Evolutionary conservation across 208 protist species (phyloP).

Genomic region (Trypanosoma rangeli): DNA sequence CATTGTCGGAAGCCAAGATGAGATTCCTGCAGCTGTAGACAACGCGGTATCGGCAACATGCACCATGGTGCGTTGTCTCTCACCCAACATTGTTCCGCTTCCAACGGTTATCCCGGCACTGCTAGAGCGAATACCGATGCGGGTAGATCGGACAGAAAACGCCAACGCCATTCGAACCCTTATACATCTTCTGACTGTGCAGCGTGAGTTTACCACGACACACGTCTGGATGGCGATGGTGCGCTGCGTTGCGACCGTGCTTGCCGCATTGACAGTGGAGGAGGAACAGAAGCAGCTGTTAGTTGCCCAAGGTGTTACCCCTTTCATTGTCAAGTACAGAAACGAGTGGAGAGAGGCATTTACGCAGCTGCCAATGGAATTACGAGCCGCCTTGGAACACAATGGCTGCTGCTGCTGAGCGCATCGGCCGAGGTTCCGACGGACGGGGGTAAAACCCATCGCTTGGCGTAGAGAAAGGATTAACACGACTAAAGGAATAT

Average conservation of each 20-base stretch:
- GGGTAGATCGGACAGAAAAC: conserved; percentile 78
- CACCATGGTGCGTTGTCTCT: conserved; percentile 62
- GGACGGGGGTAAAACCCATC: too few species aligned
- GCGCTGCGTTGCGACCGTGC: conserved; percentile 37
- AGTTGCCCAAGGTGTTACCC: conserved; percentile 30
- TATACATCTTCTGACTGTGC: conserved; percentile 42
- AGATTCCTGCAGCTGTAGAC: conserved; percentile 77
- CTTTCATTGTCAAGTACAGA: conserved; percentile 31
- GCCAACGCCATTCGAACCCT: conserved; percentile 56
- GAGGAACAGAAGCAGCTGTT: conserved; percentile 53
- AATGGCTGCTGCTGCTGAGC: conserved; percentile 31
- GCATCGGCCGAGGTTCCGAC: neutral
- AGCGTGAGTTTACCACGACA: conserved; percentile 24
- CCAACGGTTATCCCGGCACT: conserved; percentile 48
- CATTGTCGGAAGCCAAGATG: conserved; percentile 31
- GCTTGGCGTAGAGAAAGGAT: neutral
- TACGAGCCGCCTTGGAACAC: conserved; percentile 34
- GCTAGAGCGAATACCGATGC: conserved; percentile 68
- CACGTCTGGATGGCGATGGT: conserved; percentile 43
- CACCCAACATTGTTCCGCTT: conserved; percentile 28
- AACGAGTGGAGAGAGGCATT: conserved; percentile 39
- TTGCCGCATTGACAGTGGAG: conserved; percentile 49
- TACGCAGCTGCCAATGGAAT: conserved; percentile 35
- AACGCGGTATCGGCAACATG: conserved; percentile 87
- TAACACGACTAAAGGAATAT: neutral